These are phyloP conservation scores for Spathaspora gorwiae DNA, from an alignment of 805 yeast genomes.

Conservation along the genomic window DNA sequence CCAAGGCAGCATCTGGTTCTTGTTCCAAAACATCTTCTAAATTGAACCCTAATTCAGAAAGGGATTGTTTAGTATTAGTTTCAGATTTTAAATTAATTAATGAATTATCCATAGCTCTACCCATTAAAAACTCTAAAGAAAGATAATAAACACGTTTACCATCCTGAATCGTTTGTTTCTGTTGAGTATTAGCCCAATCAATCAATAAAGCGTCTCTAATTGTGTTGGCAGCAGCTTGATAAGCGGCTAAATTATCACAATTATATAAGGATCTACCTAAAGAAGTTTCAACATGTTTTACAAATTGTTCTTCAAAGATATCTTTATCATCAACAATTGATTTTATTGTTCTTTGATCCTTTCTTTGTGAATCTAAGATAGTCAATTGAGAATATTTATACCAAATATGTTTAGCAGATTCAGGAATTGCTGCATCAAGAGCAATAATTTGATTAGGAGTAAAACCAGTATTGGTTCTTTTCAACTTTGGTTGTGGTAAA, in stretches of 20 bases:
- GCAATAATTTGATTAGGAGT: conserved; percentile 84
- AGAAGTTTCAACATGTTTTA: conserved; percentile 84
- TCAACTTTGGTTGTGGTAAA: conserved; percentile 43
- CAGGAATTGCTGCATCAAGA: conserved; percentile 77
- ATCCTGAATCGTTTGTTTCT: conserved; percentile 75
- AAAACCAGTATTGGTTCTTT: conserved; percentile 84
- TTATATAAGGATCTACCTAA: conserved; percentile 89
- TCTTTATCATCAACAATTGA: conserved; percentile 30
- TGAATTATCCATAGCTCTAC: conserved; percentile 92
- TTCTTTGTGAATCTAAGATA: conserved; percentile 14
- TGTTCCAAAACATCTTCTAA: conserved; percentile 79
- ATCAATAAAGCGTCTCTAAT: conserved; percentile 75
- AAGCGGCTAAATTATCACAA: conserved; percentile 89
- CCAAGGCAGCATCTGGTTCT: conserved; percentile 92
- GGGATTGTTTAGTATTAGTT: conserved; percentile 43
- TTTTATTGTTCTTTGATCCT: conserved; percentile 30
- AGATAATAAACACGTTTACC: conserved; percentile 83
- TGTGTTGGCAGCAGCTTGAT: conserved; percentile 79
- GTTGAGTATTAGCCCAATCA: conserved; percentile 93
- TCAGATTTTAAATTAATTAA: conserved; percentile 74
- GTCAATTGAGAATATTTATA: conserved; percentile 54
- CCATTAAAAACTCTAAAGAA: conserved; percentile 88
- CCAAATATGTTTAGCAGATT: conserved; percentile 75
- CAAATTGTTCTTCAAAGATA: conserved; percentile 63
- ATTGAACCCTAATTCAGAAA: conserved; percentile 75